These are phyloP conservation scores for Trichoderma hamatum DNA, from an alignment of 2,329 filamentous ascomycete species.

Conservation along the genomic window DNA sequence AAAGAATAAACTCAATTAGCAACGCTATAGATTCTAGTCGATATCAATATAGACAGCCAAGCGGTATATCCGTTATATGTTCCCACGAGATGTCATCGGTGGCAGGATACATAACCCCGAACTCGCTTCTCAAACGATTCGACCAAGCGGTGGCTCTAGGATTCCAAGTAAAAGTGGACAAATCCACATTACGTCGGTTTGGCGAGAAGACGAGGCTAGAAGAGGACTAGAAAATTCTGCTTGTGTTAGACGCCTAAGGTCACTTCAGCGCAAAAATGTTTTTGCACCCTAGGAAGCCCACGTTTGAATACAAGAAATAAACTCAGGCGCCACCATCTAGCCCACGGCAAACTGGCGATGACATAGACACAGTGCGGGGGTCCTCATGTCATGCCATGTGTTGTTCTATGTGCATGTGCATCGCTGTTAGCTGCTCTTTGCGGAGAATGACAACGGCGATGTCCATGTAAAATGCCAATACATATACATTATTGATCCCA, in stretches of 20 bases:
- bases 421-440: not conserved
- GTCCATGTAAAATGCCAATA: not conserved
- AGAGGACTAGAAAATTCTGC: conserved; percentile 23
- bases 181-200: not conserved
- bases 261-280: not conserved
- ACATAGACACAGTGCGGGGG: conserved; percentile 17
- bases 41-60: not conserved
- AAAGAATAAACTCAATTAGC: not conserved
- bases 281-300: not conserved
- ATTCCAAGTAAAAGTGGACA: not conserved
- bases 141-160: not conserved
- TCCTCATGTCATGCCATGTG: not conserved
- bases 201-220: conserved; percentile 9
- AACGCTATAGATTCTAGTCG: not conserved
- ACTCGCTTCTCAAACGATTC: not conserved
- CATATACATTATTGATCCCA: conserved; percentile 9
- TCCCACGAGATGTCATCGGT: not conserved
- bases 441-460: not conserved
- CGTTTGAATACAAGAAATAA: not conserved
- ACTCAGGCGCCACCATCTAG: conserved; percentile 18
- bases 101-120: not conserved
- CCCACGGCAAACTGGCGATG: not conserved
- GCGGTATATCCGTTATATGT: not conserved
- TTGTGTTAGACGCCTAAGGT: not conserved
- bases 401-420: not conserved